Conservation (phyloP, 441 rosid species). For the Arabidopsis lyrata region DNA sequence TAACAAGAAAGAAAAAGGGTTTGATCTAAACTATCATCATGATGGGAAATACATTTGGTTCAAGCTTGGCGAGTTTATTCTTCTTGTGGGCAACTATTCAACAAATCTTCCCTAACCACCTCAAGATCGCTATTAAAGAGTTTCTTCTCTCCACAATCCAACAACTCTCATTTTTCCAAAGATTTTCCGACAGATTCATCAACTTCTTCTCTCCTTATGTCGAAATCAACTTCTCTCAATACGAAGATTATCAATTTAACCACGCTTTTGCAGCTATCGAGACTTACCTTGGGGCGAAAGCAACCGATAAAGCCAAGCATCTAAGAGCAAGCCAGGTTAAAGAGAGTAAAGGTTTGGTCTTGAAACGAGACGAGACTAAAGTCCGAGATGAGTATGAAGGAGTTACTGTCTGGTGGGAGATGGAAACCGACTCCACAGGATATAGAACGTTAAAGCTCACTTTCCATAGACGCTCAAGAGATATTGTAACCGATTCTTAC, state of each 20-base stretch:
- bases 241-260: constrained; percentile 42
- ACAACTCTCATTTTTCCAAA: constrained; percentile 40
- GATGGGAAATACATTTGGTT: constrained; percentile 39
- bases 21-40: constrained; percentile 5
- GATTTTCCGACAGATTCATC: constrained; percentile 30
- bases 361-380: constrained; percentile 47
- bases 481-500: constrained; percentile 30
- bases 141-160: constrained; percentile 44
- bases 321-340: constrained; percentile 43
- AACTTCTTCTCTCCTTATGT: constrained; percentile 46
- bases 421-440: neutral
- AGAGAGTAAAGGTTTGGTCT: constrained; percentile 43
- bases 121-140: constrained; percentile 35
- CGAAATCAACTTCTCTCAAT: constrained; percentile 46
- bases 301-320: constrained; percentile 46
- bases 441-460: constrained; percentile 42
- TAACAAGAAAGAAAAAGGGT: too few relatives aligned
- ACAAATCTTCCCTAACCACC: constrained; percentile 43
- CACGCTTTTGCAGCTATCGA: constrained; percentile 50
- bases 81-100: constrained; percentile 46
- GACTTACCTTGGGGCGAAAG: constrained; percentile 46
- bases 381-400: constrained; percentile 42
- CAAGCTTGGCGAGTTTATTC: constrained; percentile 42
- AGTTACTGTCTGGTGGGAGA: constrained; percentile 49
- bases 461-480: constrained; percentile 44